Evolutionary conservation across 768 basidiomycete species (phyloP), one percentile per base, ranked within the genome.

Genomic region (Kwoniella sp.): DNA sequence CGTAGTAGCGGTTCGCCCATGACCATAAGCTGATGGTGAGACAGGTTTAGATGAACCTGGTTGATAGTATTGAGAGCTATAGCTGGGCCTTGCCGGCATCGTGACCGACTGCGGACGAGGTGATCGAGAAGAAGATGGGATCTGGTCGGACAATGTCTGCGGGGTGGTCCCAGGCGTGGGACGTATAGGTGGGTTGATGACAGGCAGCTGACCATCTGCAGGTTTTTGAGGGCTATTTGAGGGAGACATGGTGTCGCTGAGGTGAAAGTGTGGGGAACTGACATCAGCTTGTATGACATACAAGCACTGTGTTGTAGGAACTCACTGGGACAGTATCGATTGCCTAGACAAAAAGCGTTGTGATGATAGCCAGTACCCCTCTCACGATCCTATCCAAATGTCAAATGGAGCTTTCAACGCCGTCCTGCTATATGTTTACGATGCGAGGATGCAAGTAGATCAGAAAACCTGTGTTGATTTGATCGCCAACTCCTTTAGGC

Each of bases 151-250:
- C n/a, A 52, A 61, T 15, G n/a, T 47, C 12, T 61, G 51, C 7
- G 60, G 60, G 21, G 60, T 55, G 10, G 53, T 24, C 2, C 46
- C 46, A 10, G 60, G 54, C 22, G 54, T 55, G n/a, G 60, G 60
- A 12, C 60, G 53, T 2, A 26, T 56, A 15, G 27, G 27, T 1
- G 53, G 54, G 15, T 36, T 49, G 13, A 55, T 56, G 10, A 44
- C 48, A 12, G 60, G 60, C 7, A 9, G 10, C 17, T 44, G 40
- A 44, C 4, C 40, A 27, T 30, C 27, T 15, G 5, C 51, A 10
- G 25, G 10, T 13, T 52, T 5, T 6, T 27, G 27, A 26, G 51
- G 27, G 17, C 40, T 19, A 19, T 44, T 19, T 30, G 51, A 30
- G 27, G 25, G 26, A 8, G 51, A 52, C 51, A 52, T 52, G 51